Percentiles rank a stretch among this genome's conserved stretches.
Evolutionary conservation across 225 moss, liverwort and hornwort species (phyloP).

Genomic region (Pseudoscleropodium purum): DNA sequence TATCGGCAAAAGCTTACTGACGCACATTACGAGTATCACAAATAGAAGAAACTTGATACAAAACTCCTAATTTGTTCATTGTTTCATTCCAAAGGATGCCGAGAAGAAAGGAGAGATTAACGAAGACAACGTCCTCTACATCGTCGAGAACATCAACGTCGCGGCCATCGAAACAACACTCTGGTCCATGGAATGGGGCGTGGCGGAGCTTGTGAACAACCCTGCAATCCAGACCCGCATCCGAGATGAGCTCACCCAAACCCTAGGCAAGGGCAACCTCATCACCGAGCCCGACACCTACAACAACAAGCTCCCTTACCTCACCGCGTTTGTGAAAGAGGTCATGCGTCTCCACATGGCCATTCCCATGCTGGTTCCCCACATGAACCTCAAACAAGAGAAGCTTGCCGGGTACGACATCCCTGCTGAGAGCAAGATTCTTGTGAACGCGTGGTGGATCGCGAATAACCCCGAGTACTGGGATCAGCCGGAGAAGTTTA

Average conservation of each 20-base stretch:
- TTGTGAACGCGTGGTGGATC: constrained; percentile 54
- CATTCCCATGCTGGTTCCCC: constrained; percentile 33
- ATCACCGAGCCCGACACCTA: constrained; percentile 47
- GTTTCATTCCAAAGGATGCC: background rate
- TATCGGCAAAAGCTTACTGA: background rate
- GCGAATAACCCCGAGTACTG: constrained; percentile 25
- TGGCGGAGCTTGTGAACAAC: constrained; percentile 65
- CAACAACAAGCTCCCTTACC: constrained; percentile 33
- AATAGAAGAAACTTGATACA: background rate
- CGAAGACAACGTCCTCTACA: constrained; percentile 33
- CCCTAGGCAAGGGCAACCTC: constrained; percentile 37
- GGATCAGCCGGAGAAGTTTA: constrained; percentile 39
- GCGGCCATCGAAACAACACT: constrained; percentile 69
- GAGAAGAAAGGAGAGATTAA: constrained; percentile 37
- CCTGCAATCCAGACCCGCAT: constrained; percentile 33
- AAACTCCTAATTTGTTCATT: background rate
- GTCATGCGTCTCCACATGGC: constrained; percentile 42
- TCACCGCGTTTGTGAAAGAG: constrained; percentile 37
- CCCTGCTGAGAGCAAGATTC: constrained; percentile 41
- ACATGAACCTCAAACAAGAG: constrained; percentile 35
- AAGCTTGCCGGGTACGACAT: constrained; percentile 44
- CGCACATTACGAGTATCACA: background rate
- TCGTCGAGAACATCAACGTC: constrained; percentile 47
- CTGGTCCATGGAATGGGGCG: constrained; percentile 76
- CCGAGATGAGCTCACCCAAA: constrained; percentile 27